phyloP scores from a whole-genome alignment of 2,329 filamentous ascomycete genomes.

The Fusarium hostae region DNA sequence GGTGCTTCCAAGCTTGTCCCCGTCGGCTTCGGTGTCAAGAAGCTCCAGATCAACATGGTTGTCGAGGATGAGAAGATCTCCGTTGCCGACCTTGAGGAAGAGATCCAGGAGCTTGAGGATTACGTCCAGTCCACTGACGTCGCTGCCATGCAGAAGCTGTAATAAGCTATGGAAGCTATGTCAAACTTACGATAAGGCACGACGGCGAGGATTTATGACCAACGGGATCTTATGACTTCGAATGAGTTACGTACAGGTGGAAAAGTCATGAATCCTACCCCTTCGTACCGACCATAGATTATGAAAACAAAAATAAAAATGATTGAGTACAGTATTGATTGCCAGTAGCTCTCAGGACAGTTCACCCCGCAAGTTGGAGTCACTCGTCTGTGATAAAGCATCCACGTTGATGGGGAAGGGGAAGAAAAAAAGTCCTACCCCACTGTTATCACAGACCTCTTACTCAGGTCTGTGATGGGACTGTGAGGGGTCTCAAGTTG shows the following conservation, averaged over 20 bases:
- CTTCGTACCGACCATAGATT: slow-evolving; percentile 42
- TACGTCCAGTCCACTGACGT: slow-evolving; percentile 95
- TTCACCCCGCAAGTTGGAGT: not conserved
- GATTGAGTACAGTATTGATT: slow-evolving; percentile 1
- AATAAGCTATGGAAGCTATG: slow-evolving; percentile 54
- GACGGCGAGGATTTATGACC: slow-evolving; percentile 47
- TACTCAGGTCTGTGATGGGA: not conserved
- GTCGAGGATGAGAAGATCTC: slow-evolving; percentile 98
- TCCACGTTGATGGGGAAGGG: not conserved
- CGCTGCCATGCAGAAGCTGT: slow-evolving; percentile 92
- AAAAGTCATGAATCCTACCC: slow-evolving; percentile 40
- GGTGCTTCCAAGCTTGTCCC: slow-evolving; percentile 89
- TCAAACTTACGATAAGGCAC: slow-evolving; percentile 48
- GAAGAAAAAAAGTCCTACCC: not conserved
- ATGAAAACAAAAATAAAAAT: slow-evolving; percentile 34
- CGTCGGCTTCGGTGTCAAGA: slow-evolving; percentile 98
- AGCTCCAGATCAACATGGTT: slow-evolving; percentile 98
- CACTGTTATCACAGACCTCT: slow-evolving; percentile 2
- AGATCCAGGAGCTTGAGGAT: slow-evolving; percentile 88
- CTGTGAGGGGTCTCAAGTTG: slow-evolving; percentile 35
- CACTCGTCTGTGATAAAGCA: not conserved
- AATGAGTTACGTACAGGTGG: slow-evolving; percentile 43
- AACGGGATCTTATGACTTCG: slow-evolving; percentile 38
- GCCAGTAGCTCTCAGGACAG: not conserved
- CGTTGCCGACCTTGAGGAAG: slow-evolving; percentile 83